These are phyloP conservation scores for Carex scoparia DNA, from an alignment of 176 grass and related monocot species.

Conservation along the genomic window DNA sequence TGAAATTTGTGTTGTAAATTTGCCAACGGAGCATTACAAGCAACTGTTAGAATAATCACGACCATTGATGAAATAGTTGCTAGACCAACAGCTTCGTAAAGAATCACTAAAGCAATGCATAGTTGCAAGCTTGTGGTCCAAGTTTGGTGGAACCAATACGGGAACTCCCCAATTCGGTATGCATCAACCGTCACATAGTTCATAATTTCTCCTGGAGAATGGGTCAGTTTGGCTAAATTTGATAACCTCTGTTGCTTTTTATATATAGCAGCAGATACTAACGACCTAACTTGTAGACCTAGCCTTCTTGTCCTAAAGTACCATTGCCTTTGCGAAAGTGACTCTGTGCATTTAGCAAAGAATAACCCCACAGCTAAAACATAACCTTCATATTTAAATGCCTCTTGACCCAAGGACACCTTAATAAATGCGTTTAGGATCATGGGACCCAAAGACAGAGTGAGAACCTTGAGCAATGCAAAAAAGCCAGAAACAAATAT, in stretches of 20 bases:
- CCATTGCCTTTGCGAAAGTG: conserved; percentile 87
- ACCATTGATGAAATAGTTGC: conserved; percentile 54
- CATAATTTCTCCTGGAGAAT: conserved; percentile 93
- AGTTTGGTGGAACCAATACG: conserved; percentile 89
- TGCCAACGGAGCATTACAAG: conserved; percentile 73
- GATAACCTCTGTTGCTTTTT: conserved; percentile 76
- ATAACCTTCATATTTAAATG: conserved; percentile 69
- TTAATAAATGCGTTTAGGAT: conserved; percentile 80
- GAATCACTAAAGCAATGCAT: conserved; percentile 62
- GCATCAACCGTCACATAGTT: conserved; percentile 90
- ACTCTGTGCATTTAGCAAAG: conserved; percentile 68
- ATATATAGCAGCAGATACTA: conserved; percentile 69
- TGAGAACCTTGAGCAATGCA: conserved; percentile 78
- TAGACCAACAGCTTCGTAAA: conserved; percentile 66
- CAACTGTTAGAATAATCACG: conserved; percentile 67
- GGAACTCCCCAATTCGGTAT: conserved; percentile 86
- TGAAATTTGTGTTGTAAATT: conserved; percentile 89
- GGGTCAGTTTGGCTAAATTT: conserved; percentile 55
- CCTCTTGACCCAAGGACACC: conserved; percentile 49
- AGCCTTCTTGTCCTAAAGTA: conserved; percentile 69
- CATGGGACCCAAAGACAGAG: conserved; percentile 60
- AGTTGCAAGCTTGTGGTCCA: conserved; percentile 84
- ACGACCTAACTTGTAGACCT: conserved; percentile 71
- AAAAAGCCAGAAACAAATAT: conserved; percentile 68
- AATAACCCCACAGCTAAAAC: conserved; percentile 52